A percentile compares a stretch with the other conserved stretches of the same genome.
phyloP scores from a whole-genome alignment of 352 stramenopile species.

The Phytophthora syringae region DNA sequence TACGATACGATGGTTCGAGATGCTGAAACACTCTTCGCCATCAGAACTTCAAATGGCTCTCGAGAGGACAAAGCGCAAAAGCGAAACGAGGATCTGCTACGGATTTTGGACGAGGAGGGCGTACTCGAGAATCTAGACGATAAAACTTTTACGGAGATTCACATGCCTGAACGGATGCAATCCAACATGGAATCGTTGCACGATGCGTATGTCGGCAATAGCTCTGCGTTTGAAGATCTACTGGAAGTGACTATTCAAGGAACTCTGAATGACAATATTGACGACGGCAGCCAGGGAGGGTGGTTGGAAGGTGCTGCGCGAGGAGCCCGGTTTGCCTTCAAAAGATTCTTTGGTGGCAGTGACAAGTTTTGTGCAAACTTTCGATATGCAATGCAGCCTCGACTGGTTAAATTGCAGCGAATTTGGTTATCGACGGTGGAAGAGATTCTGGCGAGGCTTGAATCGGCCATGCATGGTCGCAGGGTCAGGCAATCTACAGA shows the following conservation, averaged over 20 bases:
- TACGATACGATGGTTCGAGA: too few relatives aligned
- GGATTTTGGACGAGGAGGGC: not conserved
- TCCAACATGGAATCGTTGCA: conserved; percentile 7
- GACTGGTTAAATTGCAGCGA: not conserved
- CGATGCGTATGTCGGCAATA: not conserved
- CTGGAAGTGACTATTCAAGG: conserved; percentile 3
- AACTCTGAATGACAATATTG: not conserved
- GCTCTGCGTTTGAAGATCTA: not conserved
- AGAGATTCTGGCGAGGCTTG: too few relatives aligned
- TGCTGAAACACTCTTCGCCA: too few relatives aligned
- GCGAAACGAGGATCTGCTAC: not conserved
- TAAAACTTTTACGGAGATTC: not conserved
- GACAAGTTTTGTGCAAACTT: not conserved
- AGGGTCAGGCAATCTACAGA: too few relatives aligned
- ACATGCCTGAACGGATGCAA: conserved; percentile 25
- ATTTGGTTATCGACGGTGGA: too few relatives aligned
- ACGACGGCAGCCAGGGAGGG: not conserved
- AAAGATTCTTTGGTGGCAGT: not conserved
- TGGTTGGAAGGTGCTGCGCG: not conserved
- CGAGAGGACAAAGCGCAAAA: too few relatives aligned
- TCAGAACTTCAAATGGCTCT: too few relatives aligned
- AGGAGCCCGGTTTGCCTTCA: not conserved
- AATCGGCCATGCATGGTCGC: too few relatives aligned
- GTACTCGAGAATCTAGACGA: not conserved
- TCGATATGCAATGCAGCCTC: not conserved